Evolutionary conservation across 2,329 filamentous ascomycete genomes (phyloP).

Genomic region (Dryadomyces quercus-mongolicae): DNA sequence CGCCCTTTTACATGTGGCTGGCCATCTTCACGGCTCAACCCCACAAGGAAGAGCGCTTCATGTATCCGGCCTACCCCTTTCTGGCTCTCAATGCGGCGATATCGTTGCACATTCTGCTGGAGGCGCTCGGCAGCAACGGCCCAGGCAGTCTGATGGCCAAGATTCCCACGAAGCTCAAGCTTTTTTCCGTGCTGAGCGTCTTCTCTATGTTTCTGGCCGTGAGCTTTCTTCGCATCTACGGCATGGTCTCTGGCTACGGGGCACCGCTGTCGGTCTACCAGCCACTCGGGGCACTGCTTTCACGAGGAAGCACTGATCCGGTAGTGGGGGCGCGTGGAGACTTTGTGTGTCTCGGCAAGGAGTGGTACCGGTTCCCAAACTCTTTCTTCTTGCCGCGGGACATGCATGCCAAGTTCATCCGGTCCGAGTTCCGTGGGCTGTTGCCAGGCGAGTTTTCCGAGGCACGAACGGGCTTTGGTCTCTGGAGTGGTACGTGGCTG

Average conservation of each 20-base stretch:
- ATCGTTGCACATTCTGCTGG: slow-evolving; percentile 67
- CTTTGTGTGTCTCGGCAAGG: slow-evolving; percentile 80
- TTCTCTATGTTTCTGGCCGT: slow-evolving; percentile 20
- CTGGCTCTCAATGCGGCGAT: slow-evolving; percentile 81
- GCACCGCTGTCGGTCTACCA: slow-evolving; percentile 65
- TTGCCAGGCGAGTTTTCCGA: slow-evolving; percentile 85
- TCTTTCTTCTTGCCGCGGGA: slow-evolving; percentile 81
- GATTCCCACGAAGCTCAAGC: slow-evolving; percentile 64
- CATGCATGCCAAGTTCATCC: slow-evolving; percentile 79
- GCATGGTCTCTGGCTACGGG: slow-evolving; percentile 69
- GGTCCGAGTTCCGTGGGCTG: slow-evolving; percentile 78
- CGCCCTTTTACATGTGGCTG: slow-evolving; percentile 92
- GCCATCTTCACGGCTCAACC: slow-evolving; percentile 82
- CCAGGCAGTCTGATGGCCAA: slow-evolving; percentile 55
- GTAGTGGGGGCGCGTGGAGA: slow-evolving; percentile 45
- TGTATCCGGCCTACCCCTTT: slow-evolving; percentile 93
- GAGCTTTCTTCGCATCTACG: slow-evolving; percentile 60
- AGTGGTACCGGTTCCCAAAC: slow-evolving; percentile 96
- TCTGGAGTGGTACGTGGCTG: slow-evolving; percentile 76
- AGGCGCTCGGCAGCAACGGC: slow-evolving; percentile 59
- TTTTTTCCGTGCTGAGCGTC: slow-evolving; percentile 39
- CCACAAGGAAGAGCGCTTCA: slow-evolving; percentile 97
- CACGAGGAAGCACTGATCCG: slow-evolving; percentile 12
- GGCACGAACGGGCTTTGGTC: slow-evolving; percentile 53
- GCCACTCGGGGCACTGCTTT: slow-evolving; percentile 45